Evolutionary conservation across 805 yeast genomes (phyloP), one percentile per base, ranked within the genome.

Genomic region (Wickerhamomyces canadensis): DNA sequence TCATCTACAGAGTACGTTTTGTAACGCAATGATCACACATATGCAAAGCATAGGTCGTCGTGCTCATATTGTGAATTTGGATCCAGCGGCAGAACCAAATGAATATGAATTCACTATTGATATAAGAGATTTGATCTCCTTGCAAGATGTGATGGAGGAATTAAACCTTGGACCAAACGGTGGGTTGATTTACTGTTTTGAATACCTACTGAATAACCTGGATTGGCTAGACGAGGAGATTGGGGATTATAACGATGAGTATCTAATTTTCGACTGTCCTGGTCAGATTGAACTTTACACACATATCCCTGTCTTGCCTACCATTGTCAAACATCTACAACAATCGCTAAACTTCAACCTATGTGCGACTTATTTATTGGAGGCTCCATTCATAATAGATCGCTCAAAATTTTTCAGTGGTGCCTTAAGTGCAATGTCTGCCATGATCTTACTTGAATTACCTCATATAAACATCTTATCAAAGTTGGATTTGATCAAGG

Each of bases 211-310:
- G 54, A 78, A 89, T 31, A 93, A 93, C 54, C 58, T 93, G 43
- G 99, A 93, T 64, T 93, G 99, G 99, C 64, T 93, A 23, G 98
- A 91, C 51, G 97, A 91, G 51, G 96, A 91, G 55, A 83, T 93
- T 41, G 98, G 98, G 14, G 98, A 93, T 45, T 93, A 70, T 56
- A 89, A 84, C 50, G 98, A 93, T 55, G 98, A 93, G 53, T 91
- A 86, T 53, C 67, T 91, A 48, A 87, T 91, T 21, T 88, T 91
- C 58, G 98, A 91, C 58, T 89, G 97, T 61, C 98, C 98, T 0
- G 98, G 98, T 0, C 98, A 91, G 57, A 89, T 91, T 43, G 98
- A 91, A 60, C 68, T 91, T 17, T 91, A 91, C 55, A 87, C 95
- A 6, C 99, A 93, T 61, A 77, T 91, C 24, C 98, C 98, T 0